These are phyloP conservation scores for Andrographis paniculata DNA, from an alignment of 305 asterid genomes.

Conservation along the genomic window DNA sequence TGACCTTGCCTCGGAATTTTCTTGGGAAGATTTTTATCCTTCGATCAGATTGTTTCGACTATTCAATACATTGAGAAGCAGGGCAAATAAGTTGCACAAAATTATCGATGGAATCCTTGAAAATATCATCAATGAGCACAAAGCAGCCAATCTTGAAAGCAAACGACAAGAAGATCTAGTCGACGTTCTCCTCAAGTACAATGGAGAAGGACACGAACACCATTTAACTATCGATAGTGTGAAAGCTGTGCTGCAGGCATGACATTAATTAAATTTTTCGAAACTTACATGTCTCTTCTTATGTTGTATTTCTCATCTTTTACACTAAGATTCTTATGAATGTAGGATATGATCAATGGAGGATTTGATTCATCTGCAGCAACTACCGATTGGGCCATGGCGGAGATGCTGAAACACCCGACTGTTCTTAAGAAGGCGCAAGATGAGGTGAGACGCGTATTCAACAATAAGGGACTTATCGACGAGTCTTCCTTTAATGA, in stretches of 20 bases:
- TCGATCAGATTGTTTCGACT: background rate
- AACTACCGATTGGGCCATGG: constrained; percentile 3
- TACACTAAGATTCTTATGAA: too few relatives aligned
- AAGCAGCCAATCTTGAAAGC: background rate
- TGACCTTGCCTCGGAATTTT: background rate
- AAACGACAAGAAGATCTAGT: background rate
- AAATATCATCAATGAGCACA: background rate
- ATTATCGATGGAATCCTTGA: background rate
- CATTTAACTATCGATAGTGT: background rate
- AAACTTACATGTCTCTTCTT: background rate
- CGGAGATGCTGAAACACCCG: constrained; percentile 3
- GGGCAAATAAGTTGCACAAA: background rate
- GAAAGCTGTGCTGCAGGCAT: background rate
- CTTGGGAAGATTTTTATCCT: background rate
- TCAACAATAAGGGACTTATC: background rate
- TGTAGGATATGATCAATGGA: background rate
- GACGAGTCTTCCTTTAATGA: background rate
- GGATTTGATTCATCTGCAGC: background rate
- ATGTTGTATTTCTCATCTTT: too few relatives aligned
- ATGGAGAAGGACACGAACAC: background rate
- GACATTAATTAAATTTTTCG: background rate
- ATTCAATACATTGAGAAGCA: background rate
- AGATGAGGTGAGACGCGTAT: background rate
- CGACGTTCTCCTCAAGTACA: background rate
- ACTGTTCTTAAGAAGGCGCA: background rate